Conservation (phyloP, 371 early-diverging fungal genomes). For the Rhizopus delemar region DNA sequence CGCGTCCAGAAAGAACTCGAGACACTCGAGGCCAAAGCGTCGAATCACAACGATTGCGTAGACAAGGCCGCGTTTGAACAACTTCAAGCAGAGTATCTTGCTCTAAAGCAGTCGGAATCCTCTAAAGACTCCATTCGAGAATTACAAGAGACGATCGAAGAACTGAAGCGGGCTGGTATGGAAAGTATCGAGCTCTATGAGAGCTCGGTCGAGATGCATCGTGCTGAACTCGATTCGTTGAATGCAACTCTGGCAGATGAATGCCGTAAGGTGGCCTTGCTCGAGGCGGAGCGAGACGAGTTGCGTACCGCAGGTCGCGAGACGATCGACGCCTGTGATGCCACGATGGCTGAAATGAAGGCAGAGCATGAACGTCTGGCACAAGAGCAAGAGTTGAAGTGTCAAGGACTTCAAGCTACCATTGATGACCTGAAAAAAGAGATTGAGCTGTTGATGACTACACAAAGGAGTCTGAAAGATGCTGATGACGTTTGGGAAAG, state of each 20-base stretch:
- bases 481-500: slow-evolving; percentile 57
- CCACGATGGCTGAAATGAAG: slow-evolving; percentile 38
- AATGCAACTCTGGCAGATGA: slow-evolving; percentile 47
- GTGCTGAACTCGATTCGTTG: slow-evolving; percentile 52
- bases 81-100: slow-evolving; percentile 29
- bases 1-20: slow-evolving; percentile 37
- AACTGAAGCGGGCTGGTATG: slow-evolving; percentile 53
- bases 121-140: slow-evolving; percentile 28
- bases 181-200: slow-evolving; percentile 60
- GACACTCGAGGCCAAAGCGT: slow-evolving; percentile 37
- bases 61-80: slow-evolving; percentile 37
- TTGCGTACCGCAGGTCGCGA: slow-evolving; percentile 27
- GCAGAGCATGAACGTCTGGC: slow-evolving; percentile 24
- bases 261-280: slow-evolving; percentile 28
- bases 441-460: slow-evolving; percentile 44
- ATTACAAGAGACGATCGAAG: slow-evolving; percentile 45
- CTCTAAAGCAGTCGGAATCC: slow-evolving; percentile 32
- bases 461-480: slow-evolving; percentile 41
- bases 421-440: slow-evolving; percentile 48
- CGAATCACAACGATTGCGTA: slow-evolving; percentile 40
- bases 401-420: slow-evolving; percentile 40
- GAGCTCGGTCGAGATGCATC: slow-evolving; percentile 47
- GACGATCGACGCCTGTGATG: slow-evolving; percentile 26
- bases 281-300: slow-evolving; percentile 26
- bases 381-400: slow-evolving; percentile 23